phyloP scores from a whole-genome alignment of 2,329 filamentous ascomycete genomes.

The Dryadomyces quercivorus region DNA sequence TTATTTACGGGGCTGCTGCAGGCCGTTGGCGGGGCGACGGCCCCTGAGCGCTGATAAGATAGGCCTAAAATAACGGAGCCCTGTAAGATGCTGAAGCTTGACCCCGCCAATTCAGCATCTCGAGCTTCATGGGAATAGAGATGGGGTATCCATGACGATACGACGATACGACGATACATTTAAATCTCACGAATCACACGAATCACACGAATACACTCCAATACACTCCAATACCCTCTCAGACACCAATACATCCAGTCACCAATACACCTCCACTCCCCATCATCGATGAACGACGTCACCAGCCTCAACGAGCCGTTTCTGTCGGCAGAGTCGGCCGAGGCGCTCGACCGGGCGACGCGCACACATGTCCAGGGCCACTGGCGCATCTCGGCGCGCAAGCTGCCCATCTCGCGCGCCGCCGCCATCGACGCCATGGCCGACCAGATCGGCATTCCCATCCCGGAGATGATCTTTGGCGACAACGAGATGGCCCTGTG shows the following conservation, averaged over 20 bases:
- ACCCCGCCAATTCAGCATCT: too few relatives aligned
- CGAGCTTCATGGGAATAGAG: too few relatives aligned
- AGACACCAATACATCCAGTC: too few relatives aligned
- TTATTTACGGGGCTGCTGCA: not conserved
- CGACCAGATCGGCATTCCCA: conserved; percentile 65
- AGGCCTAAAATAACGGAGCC: too few relatives aligned
- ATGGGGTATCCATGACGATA: too few relatives aligned
- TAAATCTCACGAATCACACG: too few relatives aligned
- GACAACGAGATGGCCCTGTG: conserved; percentile 75
- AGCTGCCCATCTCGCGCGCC: conserved; percentile 89
- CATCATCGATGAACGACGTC: conserved; percentile 18
- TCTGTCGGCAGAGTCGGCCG: conserved; percentile 35
- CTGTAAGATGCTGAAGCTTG: too few relatives aligned
- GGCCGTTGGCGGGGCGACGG: not conserved
- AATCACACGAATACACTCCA: too few relatives aligned
- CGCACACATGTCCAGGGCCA: conserved; percentile 44
- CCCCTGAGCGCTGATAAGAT: not conserved
- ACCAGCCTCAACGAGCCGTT: conserved; percentile 38
- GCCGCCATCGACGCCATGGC: conserved; percentile 81
- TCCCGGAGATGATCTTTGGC: conserved; percentile 98
- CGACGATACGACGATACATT: too few relatives aligned
- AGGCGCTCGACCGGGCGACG: conserved; percentile 40
- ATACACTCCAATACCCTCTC: too few relatives aligned
- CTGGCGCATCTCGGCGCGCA: conserved; percentile 71
- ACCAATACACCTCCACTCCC: not conserved